A percentile compares a stretch with the other conserved stretches of the same genome.
phyloP scores from a whole-genome alignment of 345 rosid genomes.

The Hibiscus tridactylites region DNA sequence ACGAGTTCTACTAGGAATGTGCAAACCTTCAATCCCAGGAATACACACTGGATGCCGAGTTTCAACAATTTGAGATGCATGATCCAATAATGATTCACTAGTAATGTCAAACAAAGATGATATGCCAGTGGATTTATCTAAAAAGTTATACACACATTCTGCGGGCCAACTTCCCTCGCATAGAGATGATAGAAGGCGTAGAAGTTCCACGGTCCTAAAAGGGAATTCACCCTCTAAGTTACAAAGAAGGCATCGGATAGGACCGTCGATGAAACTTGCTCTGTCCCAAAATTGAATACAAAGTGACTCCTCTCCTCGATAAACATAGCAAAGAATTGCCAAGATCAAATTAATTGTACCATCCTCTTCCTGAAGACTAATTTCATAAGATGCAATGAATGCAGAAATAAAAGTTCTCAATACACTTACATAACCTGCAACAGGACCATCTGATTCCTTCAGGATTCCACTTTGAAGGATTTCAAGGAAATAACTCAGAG shows the following conservation, averaged over 20 bases:
- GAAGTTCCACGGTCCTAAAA: constrained; percentile 55
- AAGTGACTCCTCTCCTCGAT: constrained; percentile 92
- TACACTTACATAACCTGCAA: constrained; percentile 76
- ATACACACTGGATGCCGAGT: constrained; percentile 48
- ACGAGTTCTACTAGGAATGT: constrained; percentile 66
- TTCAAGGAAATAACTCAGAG: constrained; percentile 61
- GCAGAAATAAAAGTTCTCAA: constrained; percentile 85
- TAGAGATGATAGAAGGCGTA: constrained; percentile 74
- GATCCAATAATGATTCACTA: constrained; percentile 43
- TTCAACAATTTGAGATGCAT: constrained; percentile 53
- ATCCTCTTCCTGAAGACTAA: constrained; percentile 74
- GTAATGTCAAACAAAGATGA: constrained; percentile 67
- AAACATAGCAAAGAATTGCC: constrained; percentile 81
- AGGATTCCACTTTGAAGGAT: constrained; percentile 63
- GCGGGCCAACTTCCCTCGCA: constrained; percentile 98
- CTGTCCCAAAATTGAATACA: constrained; percentile 96
- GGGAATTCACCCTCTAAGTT: constrained; percentile 91
- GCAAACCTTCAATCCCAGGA: constrained; percentile 74
- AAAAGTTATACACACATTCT: constrained; percentile 90
- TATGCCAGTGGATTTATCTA: constrained; percentile 79
- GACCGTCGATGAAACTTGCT: constrained; percentile 87
- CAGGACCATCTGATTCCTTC: constrained; percentile 63
- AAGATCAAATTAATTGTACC: constrained; percentile 61
- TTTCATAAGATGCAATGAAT: constrained; percentile 90
- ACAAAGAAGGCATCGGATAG: constrained; percentile 86